Evolutionary conservation across 139 green algal genomes (phyloP).

Genomic region (Chlorella ohadii): DNA sequence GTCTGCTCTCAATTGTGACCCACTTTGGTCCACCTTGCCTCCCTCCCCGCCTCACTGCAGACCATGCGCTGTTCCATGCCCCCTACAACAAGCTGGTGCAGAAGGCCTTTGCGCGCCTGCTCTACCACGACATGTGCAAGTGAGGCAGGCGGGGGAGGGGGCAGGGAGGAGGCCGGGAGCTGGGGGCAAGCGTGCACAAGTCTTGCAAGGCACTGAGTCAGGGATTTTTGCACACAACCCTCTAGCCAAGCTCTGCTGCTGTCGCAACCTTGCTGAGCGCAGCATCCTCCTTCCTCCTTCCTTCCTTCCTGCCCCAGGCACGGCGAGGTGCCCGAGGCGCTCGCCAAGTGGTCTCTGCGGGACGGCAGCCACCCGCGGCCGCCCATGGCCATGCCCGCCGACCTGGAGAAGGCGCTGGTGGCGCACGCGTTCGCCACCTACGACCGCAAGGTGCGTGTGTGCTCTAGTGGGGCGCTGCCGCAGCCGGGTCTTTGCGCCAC

Average conservation of each 20-base stretch:
- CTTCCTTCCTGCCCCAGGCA: background rate
- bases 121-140: constrained; percentile 61
- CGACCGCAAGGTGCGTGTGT: constrained; percentile 33
- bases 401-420: constrained; percentile 35
- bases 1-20: no score
- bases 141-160: background rate
- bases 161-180: no score
- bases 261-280: no score
- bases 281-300: no score
- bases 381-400: constrained; percentile 32
- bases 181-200: no score
- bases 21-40: no score
- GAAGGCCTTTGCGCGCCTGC: constrained; percentile 74
- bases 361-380: constrained; percentile 33
- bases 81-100: constrained; percentile 86
- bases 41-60: constrained; percentile 1
- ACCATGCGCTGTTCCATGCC: constrained; percentile 72
- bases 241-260: no score
- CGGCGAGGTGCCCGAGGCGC: constrained; percentile 11
- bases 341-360: background rate
- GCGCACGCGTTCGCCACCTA: constrained; percentile 31
- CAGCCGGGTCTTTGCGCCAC: no score
- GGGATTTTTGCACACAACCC: no score
- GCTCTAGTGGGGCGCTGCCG: no score
- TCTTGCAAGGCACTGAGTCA: no score